phyloP scores from a whole-genome alignment of 2,329 filamentous ascomycete genomes.

The Rutstroemia sp. region DNA sequence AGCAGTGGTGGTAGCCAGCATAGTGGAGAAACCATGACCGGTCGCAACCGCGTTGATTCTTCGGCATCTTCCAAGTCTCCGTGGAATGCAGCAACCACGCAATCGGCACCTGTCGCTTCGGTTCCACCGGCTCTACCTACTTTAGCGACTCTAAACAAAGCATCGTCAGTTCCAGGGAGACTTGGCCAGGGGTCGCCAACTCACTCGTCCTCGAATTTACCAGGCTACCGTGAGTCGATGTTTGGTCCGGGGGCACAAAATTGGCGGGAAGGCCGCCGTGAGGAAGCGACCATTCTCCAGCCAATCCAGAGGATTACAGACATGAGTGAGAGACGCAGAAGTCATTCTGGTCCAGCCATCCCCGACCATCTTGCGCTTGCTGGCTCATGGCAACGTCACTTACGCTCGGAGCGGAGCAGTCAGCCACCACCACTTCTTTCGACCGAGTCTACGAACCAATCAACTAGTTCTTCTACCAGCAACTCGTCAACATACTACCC shows the following conservation, averaged over 20 bases:
- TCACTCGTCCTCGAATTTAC: conserved; percentile 20
- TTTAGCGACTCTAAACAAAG: not conserved
- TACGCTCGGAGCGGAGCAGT: conserved; percentile 12
- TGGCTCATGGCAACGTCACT: conserved; percentile 20
- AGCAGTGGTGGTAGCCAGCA: conserved; percentile 19
- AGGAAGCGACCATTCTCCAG: conserved; percentile 14
- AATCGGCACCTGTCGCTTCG: not conserved
- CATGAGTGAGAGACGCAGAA: conserved; percentile 16
- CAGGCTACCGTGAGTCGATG: conserved; percentile 29
- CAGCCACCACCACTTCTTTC: conserved; percentile 24
- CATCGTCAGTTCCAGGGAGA: conserved; percentile 4
- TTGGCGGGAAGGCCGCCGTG: conserved; percentile 25
- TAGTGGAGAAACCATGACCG: conserved; percentile 12
- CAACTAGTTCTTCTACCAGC: conserved; percentile 22
- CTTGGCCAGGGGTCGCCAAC: conserved; percentile 16
- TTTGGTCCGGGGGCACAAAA: conserved; percentile 19
- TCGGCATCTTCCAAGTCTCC: conserved; percentile 15
- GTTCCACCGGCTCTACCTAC: conserved; percentile 11
- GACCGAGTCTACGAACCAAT: conserved; percentile 25
- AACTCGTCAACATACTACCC: conserved; percentile 24
- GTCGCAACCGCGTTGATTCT: conserved; percentile 19
- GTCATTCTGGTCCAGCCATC: conserved; percentile 9
- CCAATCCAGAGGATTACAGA: conserved; percentile 15
- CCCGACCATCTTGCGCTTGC: conserved; percentile 16
- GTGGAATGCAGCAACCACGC: conserved; percentile 16